Base-by-base conservation (phyloP, 2,329 filamentous ascomycete species). In the Tolypocladium ophioglossoides region DNA sequence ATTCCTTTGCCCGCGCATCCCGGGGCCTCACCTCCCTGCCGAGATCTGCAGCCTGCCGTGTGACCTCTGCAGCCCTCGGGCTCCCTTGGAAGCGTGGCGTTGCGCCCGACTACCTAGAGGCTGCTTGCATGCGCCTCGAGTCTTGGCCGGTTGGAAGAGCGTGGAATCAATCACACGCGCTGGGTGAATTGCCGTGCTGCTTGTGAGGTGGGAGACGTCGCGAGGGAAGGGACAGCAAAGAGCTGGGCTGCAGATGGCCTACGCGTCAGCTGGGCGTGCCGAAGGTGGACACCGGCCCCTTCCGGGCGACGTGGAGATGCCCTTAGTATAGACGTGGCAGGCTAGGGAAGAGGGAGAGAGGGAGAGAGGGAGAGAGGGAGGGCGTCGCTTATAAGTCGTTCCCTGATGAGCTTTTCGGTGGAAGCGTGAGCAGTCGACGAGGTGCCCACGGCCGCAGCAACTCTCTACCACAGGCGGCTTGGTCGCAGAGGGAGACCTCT, bases 401-500 rank as follows among this genome's bases (percentile, higher is more conserved):
- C 22, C 10, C n/a, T 11, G 2, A 9, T 22, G 27, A 27, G 27
- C 27, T 3, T 27, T 27, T 27, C 3, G 6, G 27, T 27, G 27
- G 27, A 3, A 27, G 27, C 27, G 6, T 3, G 3, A 27, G 27
- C 3, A 27, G 30, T 11, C 16, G 38, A 52, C 20, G 18, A 51
- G 14, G 50, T 8, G 20, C 8, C 14, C 22, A 9, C 24, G 1
- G 2, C 22, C 18, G 16, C 24, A 50, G 52, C 54, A 50, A 52
- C 34, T 59, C 20, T 53, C 52, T 5, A 57, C 54, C 20, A 53
- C 55, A 12, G 54, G 32, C 16, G 54, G 52, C 22, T 56, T 52
- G 2, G 47, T 54, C n/a, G 57, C 57, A 1, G 57, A 59, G 18
- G 48, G 52, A 41, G 50, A 54, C 20, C 24, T 59, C 10, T 57